phyloP scores from a whole-genome alignment of 805 yeast species.

The Lachancea waltii region DNA sequence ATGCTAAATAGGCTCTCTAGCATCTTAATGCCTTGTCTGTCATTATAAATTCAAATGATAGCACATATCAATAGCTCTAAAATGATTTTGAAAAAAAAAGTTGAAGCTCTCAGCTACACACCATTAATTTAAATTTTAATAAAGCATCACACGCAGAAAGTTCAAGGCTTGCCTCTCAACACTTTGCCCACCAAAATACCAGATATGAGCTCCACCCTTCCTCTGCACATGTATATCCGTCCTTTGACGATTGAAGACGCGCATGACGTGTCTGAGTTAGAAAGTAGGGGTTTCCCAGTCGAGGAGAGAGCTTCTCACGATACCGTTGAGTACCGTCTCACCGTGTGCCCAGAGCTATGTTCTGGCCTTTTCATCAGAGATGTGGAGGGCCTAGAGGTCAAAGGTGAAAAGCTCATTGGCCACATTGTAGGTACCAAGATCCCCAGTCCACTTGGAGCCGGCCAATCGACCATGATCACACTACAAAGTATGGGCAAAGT shows the following conservation, averaged over 20 bases:
- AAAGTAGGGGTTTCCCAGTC: conserved; percentile 61
- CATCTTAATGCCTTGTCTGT: too few species aligned
- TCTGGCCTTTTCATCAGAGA: conserved; percentile 77
- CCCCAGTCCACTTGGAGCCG: conserved; percentile 51
- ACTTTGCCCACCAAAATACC: not conserved
- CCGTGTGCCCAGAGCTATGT: conserved; percentile 82
- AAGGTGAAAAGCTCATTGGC: conserved; percentile 60
- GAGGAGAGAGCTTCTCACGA: conserved; percentile 63
- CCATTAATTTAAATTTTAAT: too few species aligned
- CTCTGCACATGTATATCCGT: conserved; percentile 59
- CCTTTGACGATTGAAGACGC: conserved; percentile 76
- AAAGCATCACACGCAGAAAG: not conserved
- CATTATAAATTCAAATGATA: too few species aligned
- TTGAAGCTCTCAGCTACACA: too few species aligned
- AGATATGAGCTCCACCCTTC: conserved; percentile 37
- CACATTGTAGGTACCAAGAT: conserved; percentile 77
- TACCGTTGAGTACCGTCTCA: conserved; percentile 60
- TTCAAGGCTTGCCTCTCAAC: not conserved
- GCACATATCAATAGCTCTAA: too few species aligned
- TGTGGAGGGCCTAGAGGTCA: conserved; percentile 34
- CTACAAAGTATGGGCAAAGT: conserved; percentile 25
- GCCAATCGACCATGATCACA: conserved; percentile 21
- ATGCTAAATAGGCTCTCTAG: too few species aligned
- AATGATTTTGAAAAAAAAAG: not conserved
- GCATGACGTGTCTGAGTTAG: conserved; percentile 55